Base-by-base conservation (phyloP, 352 stramenopile genomes). In the Globisporangium cystogenes region DNA sequence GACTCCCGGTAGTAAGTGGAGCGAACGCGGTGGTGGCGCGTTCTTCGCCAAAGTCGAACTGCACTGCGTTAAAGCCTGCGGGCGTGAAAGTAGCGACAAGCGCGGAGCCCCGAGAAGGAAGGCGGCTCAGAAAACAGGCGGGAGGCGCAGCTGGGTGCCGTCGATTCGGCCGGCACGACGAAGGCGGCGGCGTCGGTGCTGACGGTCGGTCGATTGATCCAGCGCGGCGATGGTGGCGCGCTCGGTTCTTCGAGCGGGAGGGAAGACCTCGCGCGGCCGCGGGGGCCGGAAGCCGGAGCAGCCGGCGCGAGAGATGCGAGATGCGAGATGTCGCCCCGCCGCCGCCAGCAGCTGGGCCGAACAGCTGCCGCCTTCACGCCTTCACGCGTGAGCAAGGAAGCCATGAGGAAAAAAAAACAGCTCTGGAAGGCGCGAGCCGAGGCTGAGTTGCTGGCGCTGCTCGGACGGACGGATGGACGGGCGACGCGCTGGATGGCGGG, bases 41-140 rank as follows among this genome's bases (percentile, higher is more conserved):
- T 64, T 64, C 58, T 55, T 61, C 58, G 58, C 52, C 52, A 64
- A 64, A 64, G 58, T 60, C 58, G 58, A 64, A 64, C 58, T 64
- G 58, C n/a, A 21, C 6, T 7, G 35, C 7, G 35, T 40, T 40
- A 40, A 40, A 40, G 35, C 35, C 12, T n/a, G 15, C 4, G 14
- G n/a, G 15, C 12, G n/a, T 11, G 39, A 23, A 33, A 51, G 26
- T 15, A 23, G 26, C 45, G 23, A 51, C 23, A 33, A 51, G n/a
- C n/a, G n/a, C n/a, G n/a, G n/a, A n/a, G n/a, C n/a, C 10, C 27
- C 4, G 21, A 18, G 14, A 18, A 42, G 3, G 8, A 24, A n/a
- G n/a, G n/a, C n/a, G 18, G 39, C 39, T 44, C 20, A 15, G 39
- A 10, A 44, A 44, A 44, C 39, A 44, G 39, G 7, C 18, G 39